Evolutionary conservation across 2,329 filamentous ascomycete genomes (phyloP), one percentile per base, ranked within the genome.

Genomic region (Fonsecaea pedrosoi): DNA sequence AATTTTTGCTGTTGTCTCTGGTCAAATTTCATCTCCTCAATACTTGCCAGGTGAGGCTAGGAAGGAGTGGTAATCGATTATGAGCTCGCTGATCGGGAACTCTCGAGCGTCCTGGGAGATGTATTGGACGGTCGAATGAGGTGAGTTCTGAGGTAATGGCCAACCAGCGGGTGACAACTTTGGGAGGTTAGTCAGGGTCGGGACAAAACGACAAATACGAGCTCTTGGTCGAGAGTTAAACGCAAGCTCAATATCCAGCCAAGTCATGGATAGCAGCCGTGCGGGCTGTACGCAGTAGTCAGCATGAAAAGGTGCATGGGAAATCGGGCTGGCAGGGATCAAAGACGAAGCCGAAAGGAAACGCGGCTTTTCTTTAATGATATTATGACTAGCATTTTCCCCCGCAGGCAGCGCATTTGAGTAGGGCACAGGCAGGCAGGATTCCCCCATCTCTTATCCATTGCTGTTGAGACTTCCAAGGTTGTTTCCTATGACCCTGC

Each of bases 121-220:
- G 35, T 25, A 8, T 40, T 25, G 45, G 32, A 12, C 34, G 12
- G 12, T 40, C 7, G 56, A 21, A 32, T 37, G 42, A 30, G 30
- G 57, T 50, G 56, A 48, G 21, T 32, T 48, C 21, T 34, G 25
- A 8, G 3, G 45, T 32, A 32, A 60, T n/a, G 21, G 45, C 58
- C 58, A 60, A 54, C 18, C 58, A 38, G 40, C 40, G 35, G 9
- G 42, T 48, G 45, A 60, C 57, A 48, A 35, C 57, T 32, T 60
- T 25, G 38, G 38, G 50, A 25, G 38, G 21, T 60, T 50, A 60
- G 38, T 60, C 57, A 50, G 38, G 10, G 25, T 18, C 25, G 32
- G 30, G 30, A n/a, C 30, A 21, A 40, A 18, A 42, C 13, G 21
- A 40, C 35, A 25, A n/a, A 40, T 34, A 60, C 38, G 38, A 37